Base-by-base conservation (phyloP, 108 stramenopile species). In the Fragilaria crotonensis region DNA sequence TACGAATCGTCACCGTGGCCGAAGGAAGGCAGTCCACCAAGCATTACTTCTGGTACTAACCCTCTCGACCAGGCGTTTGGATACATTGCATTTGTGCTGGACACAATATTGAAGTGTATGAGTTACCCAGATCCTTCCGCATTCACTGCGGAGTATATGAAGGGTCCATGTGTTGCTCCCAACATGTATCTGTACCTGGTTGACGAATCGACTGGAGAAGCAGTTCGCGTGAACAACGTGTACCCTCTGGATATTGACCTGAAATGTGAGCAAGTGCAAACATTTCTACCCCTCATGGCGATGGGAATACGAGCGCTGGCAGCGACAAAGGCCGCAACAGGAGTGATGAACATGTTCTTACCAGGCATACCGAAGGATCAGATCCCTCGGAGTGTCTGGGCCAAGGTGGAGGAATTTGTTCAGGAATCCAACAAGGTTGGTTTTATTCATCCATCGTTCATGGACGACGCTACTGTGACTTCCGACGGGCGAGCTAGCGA, bases 151-250 rank as follows among this genome's bases (percentile, higher is more conserved):
- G 36, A 41, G 14, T 41, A 41, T 41, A 7, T 41, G 11, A 41
- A 41, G 36, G 11, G 14, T 14, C 36, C 14, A 7, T 14, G 18
- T 2, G 22, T 22, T 3, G 32, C 17, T 1, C 18, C 18, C 3
- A 14, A 41, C 17, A 46, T 46, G 33, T 57, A 41, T 17, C 22
- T 57, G 17, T 41, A 22, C 14, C 29, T 41, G 20, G 22, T 41
- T 32, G 56, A 45, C 25, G 56, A 57, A 26, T 26, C 25, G 2
- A 52, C 51, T 3, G 51, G 51, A 25, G 51, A 52, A 52, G 18
- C 51, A 26, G 51, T 52, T 3, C 25, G 2, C 21, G 25, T 3
- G 2, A 5, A 22, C 3, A 25, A 25, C 4, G 36, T 11, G 14
- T 52, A 52, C 25, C 51, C 51, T 3, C 21, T 25, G 18, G 51